Percentiles rank a stretch among this genome's conserved stretches.
Conservation (phyloP, 495 filamentous ascomycete genomes). For the Penicillium subrubescens region DNA sequence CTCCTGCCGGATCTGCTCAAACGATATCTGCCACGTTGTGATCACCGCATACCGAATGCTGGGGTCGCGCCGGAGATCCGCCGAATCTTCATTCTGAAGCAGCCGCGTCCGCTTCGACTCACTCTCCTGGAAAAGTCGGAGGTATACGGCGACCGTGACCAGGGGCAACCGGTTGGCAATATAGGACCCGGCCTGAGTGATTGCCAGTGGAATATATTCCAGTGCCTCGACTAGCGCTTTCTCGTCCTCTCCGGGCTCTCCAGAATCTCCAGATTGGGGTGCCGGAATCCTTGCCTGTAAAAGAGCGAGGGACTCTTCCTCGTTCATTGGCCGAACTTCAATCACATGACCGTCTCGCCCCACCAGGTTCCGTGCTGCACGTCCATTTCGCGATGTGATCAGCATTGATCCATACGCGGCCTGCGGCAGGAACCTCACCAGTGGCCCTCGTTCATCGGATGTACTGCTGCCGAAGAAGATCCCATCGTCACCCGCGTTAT, state of each 20-base stretch:
- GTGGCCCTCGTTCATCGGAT: constrained; percentile 9
- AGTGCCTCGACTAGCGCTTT: constrained; percentile 40
- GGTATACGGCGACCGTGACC: constrained; percentile 27
- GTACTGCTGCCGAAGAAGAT: constrained; percentile 23
- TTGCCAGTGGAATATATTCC: constrained; percentile 47
- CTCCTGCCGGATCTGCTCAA: constrained; percentile 40
- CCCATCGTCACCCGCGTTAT: constrained; percentile 32
- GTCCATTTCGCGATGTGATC: constrained; percentile 42
- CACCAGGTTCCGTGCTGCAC: constrained; percentile 28
- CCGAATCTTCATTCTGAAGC: constrained; percentile 40
- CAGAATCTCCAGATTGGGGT: constrained; percentile 8
- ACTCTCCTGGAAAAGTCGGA: constrained; percentile 16
- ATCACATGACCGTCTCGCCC: constrained; percentile 15
- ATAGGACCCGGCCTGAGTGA: constrained; percentile 51
- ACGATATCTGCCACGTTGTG: constrained; percentile 52
- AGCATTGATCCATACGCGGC: constrained; percentile 5
- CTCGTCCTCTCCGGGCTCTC: constrained; percentile 16
- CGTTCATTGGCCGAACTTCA: constrained; percentile 36
- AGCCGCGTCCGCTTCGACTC: constrained; percentile 30
- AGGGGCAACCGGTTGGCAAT: constrained; percentile 37
- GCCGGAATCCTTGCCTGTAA: constrained; percentile 15
- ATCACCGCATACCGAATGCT: constrained; percentile 41
- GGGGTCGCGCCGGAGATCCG: constrained; percentile 39
- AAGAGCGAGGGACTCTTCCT: constrained; percentile 21
- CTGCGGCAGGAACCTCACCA: background rate